Evolutionary conservation across 2,329 filamentous ascomycete species (phyloP), one percentile per base, ranked within the genome.

Genomic region (Aspergillus sp.): DNA sequence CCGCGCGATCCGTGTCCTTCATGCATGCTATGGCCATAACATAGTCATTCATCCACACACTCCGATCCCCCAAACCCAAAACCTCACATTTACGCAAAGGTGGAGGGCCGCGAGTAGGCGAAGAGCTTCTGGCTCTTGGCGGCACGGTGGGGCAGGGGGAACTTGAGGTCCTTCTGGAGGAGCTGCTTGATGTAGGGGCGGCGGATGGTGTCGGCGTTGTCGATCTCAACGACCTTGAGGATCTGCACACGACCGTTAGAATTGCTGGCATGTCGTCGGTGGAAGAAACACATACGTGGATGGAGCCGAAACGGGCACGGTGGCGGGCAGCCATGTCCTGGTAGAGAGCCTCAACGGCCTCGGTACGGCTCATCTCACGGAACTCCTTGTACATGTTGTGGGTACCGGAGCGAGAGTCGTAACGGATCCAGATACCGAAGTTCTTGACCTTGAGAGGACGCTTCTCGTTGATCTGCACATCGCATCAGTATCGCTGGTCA

Each of bases 361-460:
- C 93, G 73, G 88, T 89, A 80, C 94, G 86, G 76, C 89, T 93
- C 86, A 97, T 89, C 86, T 97, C 94, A 77, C 94, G 90, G 89
- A 97, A 97, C 88, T 99, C 94, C 88, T 97, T 97, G 91, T 99
- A 99, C 94, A 99, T 99, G 89, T 99, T 99, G 91, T 99, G 94
- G 72, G 94, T 99, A 72, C 94, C 94, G 71, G 94, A 97, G 80
- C 94, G 93, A 61, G 95, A 99, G 83, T 99, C 93, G 84, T 99
- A 99, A 77, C 95, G 92, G 82, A 99, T 88, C 95, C 95, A 99
- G 87, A 99, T 88, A 78, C 94, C 94, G 78, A 99, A 97, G 89
- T 97, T 99, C 91, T 99, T 99, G 86, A 99, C 92, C 86, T 96
- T 97, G 75, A 92, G 84, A 72, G 94, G 94, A 80, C 91, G 91